Evolutionary conservation across 2,329 filamentous ascomycete genomes (phyloP), one percentile per base, ranked within the genome.

Genomic region (Alternaria sp.): DNA sequence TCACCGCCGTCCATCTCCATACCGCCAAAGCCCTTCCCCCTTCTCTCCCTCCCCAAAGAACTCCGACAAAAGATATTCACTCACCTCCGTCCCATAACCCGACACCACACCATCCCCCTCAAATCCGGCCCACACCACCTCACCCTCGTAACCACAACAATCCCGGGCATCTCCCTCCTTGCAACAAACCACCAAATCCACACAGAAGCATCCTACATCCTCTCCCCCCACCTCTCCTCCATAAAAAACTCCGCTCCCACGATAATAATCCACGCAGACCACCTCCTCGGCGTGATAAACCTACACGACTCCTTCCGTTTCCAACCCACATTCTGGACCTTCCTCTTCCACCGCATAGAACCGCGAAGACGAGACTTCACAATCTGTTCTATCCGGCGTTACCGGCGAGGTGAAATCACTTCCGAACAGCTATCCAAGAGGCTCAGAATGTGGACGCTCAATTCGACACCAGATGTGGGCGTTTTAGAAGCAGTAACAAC

Each of bases 41-140:
- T 67, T 15, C 46, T 67, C 6, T 54, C 61, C n/a, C 46, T 65
- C 5, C 57, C 62, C 13, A 57, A 56, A 32, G 65, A 65, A 4
- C 44, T 67, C 9, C 62, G 62, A 4, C 46, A 63, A 23, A 59
- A 63, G 49, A 45, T 67, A 3, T 65, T 65, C 28, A 50, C 58
- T 2, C 11, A 63, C 19, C 26, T 69, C 12, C 15, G 13, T 4
- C 26, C 53, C 17, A n/a, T 10, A 4, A 52, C 44, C 21, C 45
- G 25, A 4, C 26, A 36, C 10, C 43, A 53, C 19, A 19, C 4
- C 6, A 11, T 66, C 3, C 56, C 44, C 5, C 44, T 67, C 1
- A 13, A 30, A 5, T 19, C 44, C 4, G 28, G 7, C 0, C 36
- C 23, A 13, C 26, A 61, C 17, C n/a, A 61, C 12, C 10, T 62